phyloP scores from a whole-genome alignment of 2,329 filamentous ascomycete species.

The Colletotrichum magnum region DNA sequence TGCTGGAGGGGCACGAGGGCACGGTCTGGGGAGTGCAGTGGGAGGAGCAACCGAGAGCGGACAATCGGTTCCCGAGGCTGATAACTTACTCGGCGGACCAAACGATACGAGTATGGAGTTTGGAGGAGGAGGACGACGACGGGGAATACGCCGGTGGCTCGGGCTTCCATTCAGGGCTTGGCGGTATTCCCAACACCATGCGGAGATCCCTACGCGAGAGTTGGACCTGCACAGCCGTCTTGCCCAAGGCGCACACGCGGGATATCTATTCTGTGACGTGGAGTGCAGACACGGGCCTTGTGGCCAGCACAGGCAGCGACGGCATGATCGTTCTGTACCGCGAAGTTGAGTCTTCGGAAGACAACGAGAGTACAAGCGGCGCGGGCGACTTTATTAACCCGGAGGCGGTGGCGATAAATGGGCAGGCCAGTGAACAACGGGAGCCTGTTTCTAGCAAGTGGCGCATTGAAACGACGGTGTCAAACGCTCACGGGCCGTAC shows the following conservation, averaged over 20 bases:
- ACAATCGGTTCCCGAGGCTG: slow-evolving; percentile 71
- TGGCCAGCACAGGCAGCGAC: slow-evolving; percentile 93
- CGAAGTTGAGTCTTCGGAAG: slow-evolving; percentile 60
- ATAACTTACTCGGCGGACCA: slow-evolving; percentile 89
- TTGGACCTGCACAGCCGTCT: slow-evolving; percentile 83
- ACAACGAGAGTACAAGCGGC: neutral
- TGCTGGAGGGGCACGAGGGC: slow-evolving; percentile 83
- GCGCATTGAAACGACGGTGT: slow-evolving; percentile 77
- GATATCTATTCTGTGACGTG: slow-evolving; percentile 89
- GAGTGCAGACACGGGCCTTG: slow-evolving; percentile 81
- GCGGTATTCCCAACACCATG: slow-evolving; percentile 90
- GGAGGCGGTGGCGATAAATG: slow-evolving; percentile 40
- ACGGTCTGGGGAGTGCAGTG: slow-evolving; percentile 93
- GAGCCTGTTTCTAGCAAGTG: slow-evolving; percentile 63
- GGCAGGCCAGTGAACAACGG: slow-evolving; percentile 18
- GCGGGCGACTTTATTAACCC: neutral
- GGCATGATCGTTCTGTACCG: slow-evolving; percentile 84
- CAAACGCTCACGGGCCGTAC: slow-evolving; percentile 89
- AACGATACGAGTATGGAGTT: slow-evolving; percentile 84
- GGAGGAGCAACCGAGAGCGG: slow-evolving; percentile 63
- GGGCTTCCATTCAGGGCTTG: slow-evolving; percentile 59
- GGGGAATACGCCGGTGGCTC: slow-evolving; percentile 51
- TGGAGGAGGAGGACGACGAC: slow-evolving; percentile 67
- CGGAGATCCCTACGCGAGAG: slow-evolving; percentile 82
- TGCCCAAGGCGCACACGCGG: slow-evolving; percentile 83